These are phyloP conservation scores for Lentinula guzmanii DNA, from an alignment of 768 basidiomycete genomes.

Conservation along the genomic window DNA sequence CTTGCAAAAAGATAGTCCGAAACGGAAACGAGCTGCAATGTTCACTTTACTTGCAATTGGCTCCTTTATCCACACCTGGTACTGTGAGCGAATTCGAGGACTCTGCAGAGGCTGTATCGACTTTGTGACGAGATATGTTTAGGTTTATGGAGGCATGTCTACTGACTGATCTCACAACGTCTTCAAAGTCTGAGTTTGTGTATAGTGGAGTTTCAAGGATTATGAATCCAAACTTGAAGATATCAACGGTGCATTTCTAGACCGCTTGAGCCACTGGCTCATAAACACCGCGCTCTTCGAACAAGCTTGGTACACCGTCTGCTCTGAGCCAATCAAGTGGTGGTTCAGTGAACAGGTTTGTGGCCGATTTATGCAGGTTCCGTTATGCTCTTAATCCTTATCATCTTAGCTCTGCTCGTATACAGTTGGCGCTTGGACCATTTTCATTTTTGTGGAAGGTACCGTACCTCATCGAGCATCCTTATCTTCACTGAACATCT, in stretches of 20 bases:
- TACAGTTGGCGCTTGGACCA: conserved; percentile 52
- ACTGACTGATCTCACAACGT: too few relatives aligned
- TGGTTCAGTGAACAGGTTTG: conserved; percentile 59
- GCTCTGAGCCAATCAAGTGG: conserved; percentile 45
- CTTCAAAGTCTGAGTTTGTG: neutral
- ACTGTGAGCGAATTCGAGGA: conserved; percentile 24
- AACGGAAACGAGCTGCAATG: conserved; percentile 2
- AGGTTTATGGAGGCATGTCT: conserved; percentile 33
- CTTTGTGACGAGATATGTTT: conserved; percentile 33
- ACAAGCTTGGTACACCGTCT: conserved; percentile 45
- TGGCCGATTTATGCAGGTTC: neutral
- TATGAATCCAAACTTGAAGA: conserved; percentile 24
- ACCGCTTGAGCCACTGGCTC: conserved; percentile 49
- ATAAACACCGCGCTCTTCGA: conserved; percentile 50
- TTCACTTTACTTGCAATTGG: conserved; percentile 28
- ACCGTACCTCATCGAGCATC: neutral
- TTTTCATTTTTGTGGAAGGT: conserved; percentile 50
- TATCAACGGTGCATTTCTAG: conserved; percentile 6
- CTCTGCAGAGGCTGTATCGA: neutral
- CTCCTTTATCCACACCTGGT: conserved; percentile 43
- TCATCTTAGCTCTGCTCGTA: conserved; percentile 38
- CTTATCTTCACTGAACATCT: neutral
- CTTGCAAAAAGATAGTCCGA: neutral
- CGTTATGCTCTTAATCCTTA: neutral
- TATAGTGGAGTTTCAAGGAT: conserved; percentile 49